Percentiles rank a stretch among this genome's conserved stretches.
Evolutionary conservation across 306 rosid genomes (phyloP).

Genomic region (Quercus berberidifolia): DNA sequence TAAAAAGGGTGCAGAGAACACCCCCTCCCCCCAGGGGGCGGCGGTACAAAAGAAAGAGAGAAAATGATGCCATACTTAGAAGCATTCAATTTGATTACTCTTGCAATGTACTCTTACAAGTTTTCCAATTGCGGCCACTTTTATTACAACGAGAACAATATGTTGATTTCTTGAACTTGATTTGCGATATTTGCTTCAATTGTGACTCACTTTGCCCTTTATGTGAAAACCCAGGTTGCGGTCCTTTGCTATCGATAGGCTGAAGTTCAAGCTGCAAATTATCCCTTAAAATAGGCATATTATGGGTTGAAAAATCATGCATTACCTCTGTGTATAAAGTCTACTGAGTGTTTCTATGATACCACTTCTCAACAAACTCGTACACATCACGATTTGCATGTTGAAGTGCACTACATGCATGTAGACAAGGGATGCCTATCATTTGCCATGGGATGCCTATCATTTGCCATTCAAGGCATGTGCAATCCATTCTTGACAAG

Average conservation of each 20-base stretch:
- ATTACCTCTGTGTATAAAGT: not conserved
- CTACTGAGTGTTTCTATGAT: not conserved
- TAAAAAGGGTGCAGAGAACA: too few relatives aligned
- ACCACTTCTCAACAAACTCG: slow-evolving; percentile 1
- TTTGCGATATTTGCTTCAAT: too few relatives aligned
- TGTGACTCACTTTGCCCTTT: not conserved
- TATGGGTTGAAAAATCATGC: not conserved
- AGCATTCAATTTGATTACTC: too few relatives aligned
- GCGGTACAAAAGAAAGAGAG: too few relatives aligned
- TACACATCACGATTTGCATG: slow-evolving; percentile 5
- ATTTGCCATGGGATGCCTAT: slow-evolving; percentile 7
- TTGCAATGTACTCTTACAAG: not conserved
- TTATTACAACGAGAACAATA: not conserved
- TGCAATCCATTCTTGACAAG: slow-evolving; percentile 1
- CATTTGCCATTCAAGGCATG: slow-evolving; percentile 10
- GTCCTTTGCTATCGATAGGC: not conserved
- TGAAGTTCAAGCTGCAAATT: not conserved
- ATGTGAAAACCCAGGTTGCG: too few relatives aligned
- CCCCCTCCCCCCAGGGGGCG: too few relatives aligned
- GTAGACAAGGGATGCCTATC: not conserved
- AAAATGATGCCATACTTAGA: too few relatives aligned
- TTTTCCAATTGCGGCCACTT: not conserved
- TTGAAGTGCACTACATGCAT: slow-evolving; percentile 9
- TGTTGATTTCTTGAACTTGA: too few relatives aligned
- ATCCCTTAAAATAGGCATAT: not conserved